phyloP scores from a whole-genome alignment of 352 stramenopile species.

The Phytophthora pisi region DNA sequence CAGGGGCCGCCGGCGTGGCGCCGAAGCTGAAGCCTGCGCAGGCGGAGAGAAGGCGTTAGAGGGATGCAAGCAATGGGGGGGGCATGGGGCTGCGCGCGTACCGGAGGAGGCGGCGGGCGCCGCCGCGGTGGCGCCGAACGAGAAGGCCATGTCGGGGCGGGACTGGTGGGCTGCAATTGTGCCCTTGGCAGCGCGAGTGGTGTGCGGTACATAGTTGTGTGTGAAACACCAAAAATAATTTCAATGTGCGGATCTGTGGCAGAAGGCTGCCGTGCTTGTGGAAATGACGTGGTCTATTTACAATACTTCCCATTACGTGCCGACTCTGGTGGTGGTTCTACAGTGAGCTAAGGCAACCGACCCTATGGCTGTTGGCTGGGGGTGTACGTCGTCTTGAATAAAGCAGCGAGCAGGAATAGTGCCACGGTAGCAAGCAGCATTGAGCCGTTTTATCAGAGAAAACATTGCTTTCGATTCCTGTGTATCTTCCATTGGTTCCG shows the following conservation, averaged over 20 bases:
- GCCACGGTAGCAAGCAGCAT: too few relatives aligned
- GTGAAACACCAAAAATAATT: background rate
- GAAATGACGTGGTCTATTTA: conserved; percentile 67
- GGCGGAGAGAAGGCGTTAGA: conserved; percentile 3
- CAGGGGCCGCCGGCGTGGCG: conserved; percentile 1
- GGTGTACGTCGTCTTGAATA: too few relatives aligned
- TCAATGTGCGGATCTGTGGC: too few relatives aligned
- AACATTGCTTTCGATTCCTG: too few relatives aligned
- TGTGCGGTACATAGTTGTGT: background rate
- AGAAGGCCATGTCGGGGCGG: conserved; percentile 38
- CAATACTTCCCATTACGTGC: background rate
- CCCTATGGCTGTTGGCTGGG: too few relatives aligned
- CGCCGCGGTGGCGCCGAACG: conserved; percentile 38
- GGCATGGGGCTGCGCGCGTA: background rate
- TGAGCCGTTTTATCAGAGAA: too few relatives aligned
- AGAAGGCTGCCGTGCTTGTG: conserved; percentile 68
- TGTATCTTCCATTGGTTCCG: too few relatives aligned
- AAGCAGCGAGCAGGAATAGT: too few relatives aligned
- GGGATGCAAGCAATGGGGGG: background rate
- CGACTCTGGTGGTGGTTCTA: too few relatives aligned
- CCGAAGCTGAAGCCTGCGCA: conserved; percentile 25
- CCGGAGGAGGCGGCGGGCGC: conserved; percentile 34
- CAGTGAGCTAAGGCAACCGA: too few relatives aligned
- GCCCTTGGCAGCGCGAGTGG: background rate
- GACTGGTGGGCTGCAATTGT: conserved; percentile 10